These are phyloP conservation scores for Begonia masoniana DNA, from an alignment of 306 rosid genomes.

Conservation along the genomic window DNA sequence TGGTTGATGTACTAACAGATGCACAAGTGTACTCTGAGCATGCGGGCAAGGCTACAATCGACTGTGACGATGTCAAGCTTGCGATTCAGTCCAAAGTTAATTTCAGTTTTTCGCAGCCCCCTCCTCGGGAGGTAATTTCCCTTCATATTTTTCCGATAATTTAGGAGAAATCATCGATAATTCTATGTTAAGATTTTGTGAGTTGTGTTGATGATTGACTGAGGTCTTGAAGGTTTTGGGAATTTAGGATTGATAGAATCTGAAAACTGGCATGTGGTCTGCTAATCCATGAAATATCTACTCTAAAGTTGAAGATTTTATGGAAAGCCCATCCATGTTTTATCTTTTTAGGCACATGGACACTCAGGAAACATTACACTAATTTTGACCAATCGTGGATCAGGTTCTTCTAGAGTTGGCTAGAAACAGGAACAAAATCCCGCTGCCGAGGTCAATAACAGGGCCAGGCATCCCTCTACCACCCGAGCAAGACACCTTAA, in stretches of 20 bases:
- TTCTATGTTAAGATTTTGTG: too few relatives aligned
- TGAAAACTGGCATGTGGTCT: neutral
- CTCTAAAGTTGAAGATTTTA: neutral
- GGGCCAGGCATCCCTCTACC: constrained; percentile 73
- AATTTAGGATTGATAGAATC: neutral
- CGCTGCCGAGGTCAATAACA: constrained; percentile 47
- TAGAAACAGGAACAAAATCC: constrained; percentile 64
- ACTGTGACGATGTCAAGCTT: constrained; percentile 80
- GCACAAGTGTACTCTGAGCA: constrained; percentile 97
- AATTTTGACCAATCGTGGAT: neutral
- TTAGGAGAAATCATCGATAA: too few relatives aligned
- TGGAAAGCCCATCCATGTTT: too few relatives aligned
- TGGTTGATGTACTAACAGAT: constrained; percentile 65
- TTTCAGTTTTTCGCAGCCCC: constrained; percentile 91
- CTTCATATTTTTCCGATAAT: neutral
- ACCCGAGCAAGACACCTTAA: constrained; percentile 64
- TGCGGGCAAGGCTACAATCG: constrained; percentile 62
- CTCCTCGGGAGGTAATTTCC: constrained; percentile 77
- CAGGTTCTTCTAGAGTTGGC: constrained; percentile 81
- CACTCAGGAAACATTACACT: too few relatives aligned
- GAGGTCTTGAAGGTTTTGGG: neutral
- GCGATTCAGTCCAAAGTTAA: constrained; percentile 86
- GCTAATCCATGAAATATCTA: constrained; percentile 4
- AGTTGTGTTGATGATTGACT: too few relatives aligned
- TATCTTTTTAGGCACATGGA: too few relatives aligned